These are phyloP conservation scores for Xylaria sp. DNA, from an alignment of 2,329 filamentous ascomycete species.

Conservation along the genomic window DNA sequence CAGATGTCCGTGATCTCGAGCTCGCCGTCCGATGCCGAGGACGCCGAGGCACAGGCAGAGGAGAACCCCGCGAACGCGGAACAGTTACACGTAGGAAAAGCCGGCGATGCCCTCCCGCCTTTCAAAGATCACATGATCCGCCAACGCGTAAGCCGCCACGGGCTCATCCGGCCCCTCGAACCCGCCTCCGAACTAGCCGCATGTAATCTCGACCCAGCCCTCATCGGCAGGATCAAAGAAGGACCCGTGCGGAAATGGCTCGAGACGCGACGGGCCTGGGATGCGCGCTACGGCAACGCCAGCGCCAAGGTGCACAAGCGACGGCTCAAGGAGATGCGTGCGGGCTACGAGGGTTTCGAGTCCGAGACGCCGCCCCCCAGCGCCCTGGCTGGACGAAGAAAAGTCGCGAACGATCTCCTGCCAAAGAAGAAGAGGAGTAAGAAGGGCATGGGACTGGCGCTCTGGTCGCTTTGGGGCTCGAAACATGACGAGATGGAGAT, in stretches of 20 bases:
- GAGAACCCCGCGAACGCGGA: constrained; percentile 4
- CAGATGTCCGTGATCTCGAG: constrained; percentile 67
- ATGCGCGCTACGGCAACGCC: constrained; percentile 62
- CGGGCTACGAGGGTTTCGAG: constrained; percentile 64
- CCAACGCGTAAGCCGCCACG: constrained; percentile 75
- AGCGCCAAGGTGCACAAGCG: constrained; percentile 69
- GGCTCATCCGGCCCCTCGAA: constrained; percentile 63
- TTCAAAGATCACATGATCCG: constrained; percentile 90
- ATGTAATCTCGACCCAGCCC: constrained; percentile 55
- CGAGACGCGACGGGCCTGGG: constrained; percentile 64
- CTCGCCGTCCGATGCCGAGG: constrained; percentile 43
- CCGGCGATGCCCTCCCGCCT: constrained; percentile 73
- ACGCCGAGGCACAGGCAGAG: constrained; percentile 26
- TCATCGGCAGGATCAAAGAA: constrained; percentile 75
- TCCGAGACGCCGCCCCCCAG: constrained; percentile 79
- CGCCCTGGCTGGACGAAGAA: constrained; percentile 68
- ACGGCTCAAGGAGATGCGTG: constrained; percentile 65
- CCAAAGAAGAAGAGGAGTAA: constrained; percentile 46
- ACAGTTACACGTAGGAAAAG: constrained; percentile 62
- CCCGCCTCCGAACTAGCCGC: constrained; percentile 58
- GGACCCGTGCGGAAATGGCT: constrained; percentile 81
- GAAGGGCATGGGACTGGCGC: constrained; percentile 62
- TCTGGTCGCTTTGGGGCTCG: constrained; percentile 86
- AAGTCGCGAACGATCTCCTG: constrained; percentile 41
- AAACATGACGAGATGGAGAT: constrained; percentile 74